These are phyloP conservation scores for Metschnikowia chrysomelidarum DNA, from an alignment of 805 yeast species.

Conservation along the genomic window DNA sequence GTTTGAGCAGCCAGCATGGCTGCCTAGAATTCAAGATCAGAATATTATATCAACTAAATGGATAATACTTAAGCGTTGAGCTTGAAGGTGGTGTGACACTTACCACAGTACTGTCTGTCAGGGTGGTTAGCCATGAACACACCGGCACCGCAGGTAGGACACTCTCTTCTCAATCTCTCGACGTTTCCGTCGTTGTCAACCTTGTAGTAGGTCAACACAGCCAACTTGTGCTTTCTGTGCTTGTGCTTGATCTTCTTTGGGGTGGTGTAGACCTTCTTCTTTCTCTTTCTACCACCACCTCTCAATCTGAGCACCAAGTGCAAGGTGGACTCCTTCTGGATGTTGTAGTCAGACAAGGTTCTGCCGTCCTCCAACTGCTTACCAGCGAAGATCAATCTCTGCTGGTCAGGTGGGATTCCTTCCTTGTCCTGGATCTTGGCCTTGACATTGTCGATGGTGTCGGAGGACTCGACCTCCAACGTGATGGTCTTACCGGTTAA, in stretches of 20 bases:
- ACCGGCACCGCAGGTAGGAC: conserved; percentile 98
- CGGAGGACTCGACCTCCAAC: conserved; percentile 98
- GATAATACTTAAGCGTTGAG: conserved; percentile 21
- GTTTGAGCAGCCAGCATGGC: no score
- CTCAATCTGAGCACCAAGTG: conserved; percentile 96
- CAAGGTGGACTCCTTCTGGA: conserved; percentile 98
- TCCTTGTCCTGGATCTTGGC: conserved; percentile 99
- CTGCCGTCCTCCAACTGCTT: conserved; percentile 99
- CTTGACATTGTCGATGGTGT: conserved; percentile 98
- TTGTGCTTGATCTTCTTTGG: conserved; percentile 99
- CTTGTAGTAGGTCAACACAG: conserved; percentile 99
- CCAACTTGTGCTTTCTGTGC: conserved; percentile 99
- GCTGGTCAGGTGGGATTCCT: conserved; percentile 99
- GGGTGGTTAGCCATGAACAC: conserved; percentile 99
- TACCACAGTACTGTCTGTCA: conserved; percentile 99
- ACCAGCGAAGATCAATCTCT: conserved; percentile 99
- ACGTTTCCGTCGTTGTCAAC: conserved; percentile 98
- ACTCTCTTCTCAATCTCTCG: conserved; percentile 98
- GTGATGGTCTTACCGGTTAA: conserved; percentile 99
- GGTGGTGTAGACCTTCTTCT: conserved; percentile 99
- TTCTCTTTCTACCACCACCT: conserved; percentile 94
- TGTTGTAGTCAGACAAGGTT: conserved; percentile 98
- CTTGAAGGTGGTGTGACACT: conserved; percentile 94
- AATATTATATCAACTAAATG: conserved; percentile 12
- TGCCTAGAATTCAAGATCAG: no score